Evolutionary conservation across 2,329 filamentous ascomycete species (phyloP), one percentile per base, ranked within the genome.

Genomic region (Apiospora pterosperma): DNA sequence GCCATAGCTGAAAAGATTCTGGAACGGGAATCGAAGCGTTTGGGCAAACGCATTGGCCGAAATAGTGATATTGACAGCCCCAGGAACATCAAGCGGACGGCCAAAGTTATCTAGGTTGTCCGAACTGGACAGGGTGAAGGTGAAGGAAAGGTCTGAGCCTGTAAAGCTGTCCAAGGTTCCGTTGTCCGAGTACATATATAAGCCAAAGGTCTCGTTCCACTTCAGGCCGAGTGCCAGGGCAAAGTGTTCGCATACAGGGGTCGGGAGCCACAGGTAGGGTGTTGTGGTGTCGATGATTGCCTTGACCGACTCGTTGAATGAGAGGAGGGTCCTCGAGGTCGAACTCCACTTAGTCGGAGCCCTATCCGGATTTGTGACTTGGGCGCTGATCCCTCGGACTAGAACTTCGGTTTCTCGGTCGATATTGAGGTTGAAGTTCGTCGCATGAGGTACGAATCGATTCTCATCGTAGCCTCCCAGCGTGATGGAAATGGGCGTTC

Each of bases 401-500:
- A 88, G 76, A 66, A 88, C 83, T 60, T 85, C 80, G 38, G 88
- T 85, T 61, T 86, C 81, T 70, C 87, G 83, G 58, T 83, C 80
- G 19, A 81, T 78, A 52, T 86, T 78, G 41, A 89, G 74, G 59
- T 78, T 82, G 74, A 92, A 92, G 1, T 80, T 80, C 14, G 82
- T 80, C 63, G 88, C 78, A 73, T 92, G 90, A 1, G 82, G 77
- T 36, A 85, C 78, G 65, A 91, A 87, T 52, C 89, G 84, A 52
- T 85, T 83, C 14, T 81, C 75, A 72, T 93, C 91, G 72, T 89
- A 92, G 34, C 91, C 90, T 25, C 91, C 91, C 11, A 93, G 78
- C 0, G 88, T 91, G 58, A 93, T 76, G 36, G 87, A 89, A 41
- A 82, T 81, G 11, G 84, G 82, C 10, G 78, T 77, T 60, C 82